A percentile compares a stretch with the other conserved stretches of the same genome.
These are phyloP conservation scores for Lasiodiplodia theobromae DNA, from an alignment of 2,329 filamentous ascomycete genomes.

Conservation along the genomic window DNA sequence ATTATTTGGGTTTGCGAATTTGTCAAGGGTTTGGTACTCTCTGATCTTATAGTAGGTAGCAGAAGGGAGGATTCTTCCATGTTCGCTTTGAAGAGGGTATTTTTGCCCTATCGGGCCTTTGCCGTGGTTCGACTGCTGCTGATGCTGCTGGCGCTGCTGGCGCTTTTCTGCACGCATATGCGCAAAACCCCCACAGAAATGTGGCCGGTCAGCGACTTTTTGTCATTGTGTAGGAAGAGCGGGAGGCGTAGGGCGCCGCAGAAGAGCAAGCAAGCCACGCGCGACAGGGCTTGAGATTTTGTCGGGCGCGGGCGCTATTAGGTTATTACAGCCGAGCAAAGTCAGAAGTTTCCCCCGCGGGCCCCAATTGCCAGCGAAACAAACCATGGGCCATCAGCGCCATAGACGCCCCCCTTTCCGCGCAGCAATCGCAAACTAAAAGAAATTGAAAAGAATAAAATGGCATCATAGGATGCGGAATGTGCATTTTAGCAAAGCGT, in stretches of 20 bases:
- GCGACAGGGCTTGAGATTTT: neutral
- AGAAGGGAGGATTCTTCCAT: neutral
- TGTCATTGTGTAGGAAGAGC: neutral
- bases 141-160: neutral
- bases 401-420: neutral
- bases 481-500: constrained; percentile 5
- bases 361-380: neutral
- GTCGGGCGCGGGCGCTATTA: neutral
- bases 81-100: neutral
- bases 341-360: neutral
- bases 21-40: neutral
- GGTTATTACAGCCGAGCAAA: constrained; percentile 12
- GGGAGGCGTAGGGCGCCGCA: neutral
- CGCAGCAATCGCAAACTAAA: neutral
- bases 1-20: neutral
- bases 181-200: neutral
- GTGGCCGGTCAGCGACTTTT: neutral
- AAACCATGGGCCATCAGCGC: neutral
- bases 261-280: neutral
- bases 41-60: neutral
- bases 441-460: neutral
- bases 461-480: neutral
- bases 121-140: neutral
- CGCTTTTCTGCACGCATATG: neutral
- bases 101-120: constrained; percentile 20